Evolutionary conservation across 306 rosid genomes (phyloP).

Genomic region (Ochetophila trinervis): DNA sequence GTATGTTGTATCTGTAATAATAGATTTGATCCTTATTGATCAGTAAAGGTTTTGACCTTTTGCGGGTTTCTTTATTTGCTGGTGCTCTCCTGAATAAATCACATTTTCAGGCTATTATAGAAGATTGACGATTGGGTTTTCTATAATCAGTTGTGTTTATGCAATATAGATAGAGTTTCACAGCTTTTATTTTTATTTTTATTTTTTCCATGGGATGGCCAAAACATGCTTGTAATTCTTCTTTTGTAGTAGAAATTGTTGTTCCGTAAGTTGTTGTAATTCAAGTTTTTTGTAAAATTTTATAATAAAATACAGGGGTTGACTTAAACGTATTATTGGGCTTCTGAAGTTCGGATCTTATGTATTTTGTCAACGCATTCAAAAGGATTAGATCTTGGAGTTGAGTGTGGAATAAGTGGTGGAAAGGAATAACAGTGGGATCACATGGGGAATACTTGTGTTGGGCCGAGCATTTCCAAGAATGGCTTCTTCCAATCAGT

Average conservation of each 20-base stretch:
- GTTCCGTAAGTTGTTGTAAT: slow-evolving; percentile 15
- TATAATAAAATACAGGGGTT: slow-evolving; percentile 26
- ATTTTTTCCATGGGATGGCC: too few species aligned
- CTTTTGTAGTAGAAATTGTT: slow-evolving; percentile 3
- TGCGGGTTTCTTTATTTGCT: slow-evolving; percentile 10
- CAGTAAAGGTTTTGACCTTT: not conserved
- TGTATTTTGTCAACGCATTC: slow-evolving; percentile 32
- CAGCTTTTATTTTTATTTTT: not conserved
- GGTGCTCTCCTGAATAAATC: not conserved
- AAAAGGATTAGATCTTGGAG: slow-evolving; percentile 41
- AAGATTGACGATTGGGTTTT: not conserved
- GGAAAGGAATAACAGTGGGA: slow-evolving; percentile 24
- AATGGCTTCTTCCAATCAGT: slow-evolving; percentile 85
- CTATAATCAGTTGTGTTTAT: not conserved
- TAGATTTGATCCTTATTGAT: slow-evolving; percentile 10
- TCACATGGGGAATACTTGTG: slow-evolving; percentile 89
- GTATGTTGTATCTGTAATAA: slow-evolving; percentile 11
- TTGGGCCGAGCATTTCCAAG: slow-evolving; percentile 83
- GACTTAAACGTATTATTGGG: slow-evolving; percentile 44
- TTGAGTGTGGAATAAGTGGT: slow-evolving; percentile 29
- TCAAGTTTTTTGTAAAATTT: slow-evolving; percentile 23
- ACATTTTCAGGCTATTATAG: not conserved
- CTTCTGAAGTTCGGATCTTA: slow-evolving; percentile 45
- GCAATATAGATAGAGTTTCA: slow-evolving; percentile 2
- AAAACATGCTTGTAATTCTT: not conserved